These are phyloP conservation scores for Hypoxylon sp. DNA, from an alignment of 2,329 filamentous ascomycete genomes.

Conservation along the genomic window DNA sequence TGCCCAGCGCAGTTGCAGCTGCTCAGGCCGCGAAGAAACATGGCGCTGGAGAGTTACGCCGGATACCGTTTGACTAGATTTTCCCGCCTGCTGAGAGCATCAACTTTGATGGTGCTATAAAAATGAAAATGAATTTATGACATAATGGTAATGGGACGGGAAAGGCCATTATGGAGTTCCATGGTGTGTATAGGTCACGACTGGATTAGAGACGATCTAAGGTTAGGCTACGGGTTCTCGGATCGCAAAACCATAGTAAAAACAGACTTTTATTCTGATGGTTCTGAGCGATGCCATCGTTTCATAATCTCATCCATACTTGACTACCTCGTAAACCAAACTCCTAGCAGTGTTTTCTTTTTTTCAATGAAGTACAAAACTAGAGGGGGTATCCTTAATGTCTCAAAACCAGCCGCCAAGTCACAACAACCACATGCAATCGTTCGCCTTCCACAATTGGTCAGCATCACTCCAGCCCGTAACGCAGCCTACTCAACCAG, in stretches of 20 bases:
- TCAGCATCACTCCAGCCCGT: neutral
- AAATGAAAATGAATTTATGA: neutral
- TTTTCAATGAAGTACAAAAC: constrained; percentile 4
- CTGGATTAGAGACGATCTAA: neutral
- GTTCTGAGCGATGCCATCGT: neutral
- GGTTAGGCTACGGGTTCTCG: neutral
- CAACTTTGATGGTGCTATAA: neutral
- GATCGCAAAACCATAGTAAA: neutral
- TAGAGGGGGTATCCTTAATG: constrained; percentile 29
- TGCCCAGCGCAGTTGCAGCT: constrained; percentile 93
- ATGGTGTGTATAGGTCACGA: no score
- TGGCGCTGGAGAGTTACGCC: constrained; percentile 73
- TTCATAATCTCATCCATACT: neutral
- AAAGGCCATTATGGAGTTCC: neutral
- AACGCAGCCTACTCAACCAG: neutral
- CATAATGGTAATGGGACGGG: neutral
- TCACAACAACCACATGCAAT: neutral
- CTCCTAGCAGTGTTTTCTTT: neutral
- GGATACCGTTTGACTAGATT: constrained; percentile 83
- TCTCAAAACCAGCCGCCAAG: neutral
- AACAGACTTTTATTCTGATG: neutral
- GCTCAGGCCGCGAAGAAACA: constrained; percentile 89
- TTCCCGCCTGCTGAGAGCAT: neutral
- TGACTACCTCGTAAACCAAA: neutral
- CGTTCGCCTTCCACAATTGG: no score